phyloP scores from a whole-genome alignment of 257 asterid species.

The Nicotiana paniculata region DNA sequence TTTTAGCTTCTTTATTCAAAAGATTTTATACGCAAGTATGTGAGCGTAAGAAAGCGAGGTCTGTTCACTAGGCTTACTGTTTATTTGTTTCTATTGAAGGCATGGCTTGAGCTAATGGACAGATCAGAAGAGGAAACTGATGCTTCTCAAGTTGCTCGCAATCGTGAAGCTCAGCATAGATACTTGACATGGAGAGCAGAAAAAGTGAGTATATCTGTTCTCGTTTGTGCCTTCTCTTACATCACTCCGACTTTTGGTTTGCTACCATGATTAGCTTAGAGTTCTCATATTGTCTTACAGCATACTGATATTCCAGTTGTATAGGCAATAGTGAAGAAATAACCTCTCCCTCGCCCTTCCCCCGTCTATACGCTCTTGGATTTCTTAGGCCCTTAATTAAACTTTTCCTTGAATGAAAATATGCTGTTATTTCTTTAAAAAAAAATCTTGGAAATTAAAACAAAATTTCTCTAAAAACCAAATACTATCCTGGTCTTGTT shows the following conservation, averaged over 20 bases:
- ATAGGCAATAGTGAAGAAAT: background rate
- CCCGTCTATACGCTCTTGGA: background rate
- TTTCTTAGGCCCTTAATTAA: background rate
- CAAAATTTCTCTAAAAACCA: background rate
- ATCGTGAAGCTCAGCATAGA: slow-evolving; percentile 67
- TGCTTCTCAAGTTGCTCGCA: slow-evolving; percentile 32
- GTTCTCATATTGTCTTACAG: background rate
- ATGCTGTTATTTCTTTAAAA: rapidly evolving
- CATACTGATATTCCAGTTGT: background rate
- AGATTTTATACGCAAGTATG: background rate
- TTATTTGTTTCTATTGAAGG: slow-evolving; percentile 27
- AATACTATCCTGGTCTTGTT: background rate
- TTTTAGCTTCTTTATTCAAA: background rate
- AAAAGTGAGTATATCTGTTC: slow-evolving; percentile 39
- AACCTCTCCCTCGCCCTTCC: background rate
- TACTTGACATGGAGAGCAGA: slow-evolving; percentile 90
- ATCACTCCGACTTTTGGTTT: background rate
- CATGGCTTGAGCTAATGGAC: slow-evolving; percentile 74
- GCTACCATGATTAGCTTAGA: background rate
- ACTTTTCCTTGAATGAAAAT: background rate
- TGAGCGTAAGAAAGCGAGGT: background rate
- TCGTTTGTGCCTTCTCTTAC: background rate
- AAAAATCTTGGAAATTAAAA: too few species aligned
- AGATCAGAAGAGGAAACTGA: slow-evolving; percentile 41
- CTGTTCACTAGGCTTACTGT: slow-evolving; percentile 9